Evolutionary conservation across 768 basidiomycete species (phyloP).

Genomic region (Termitomyces sp.): DNA sequence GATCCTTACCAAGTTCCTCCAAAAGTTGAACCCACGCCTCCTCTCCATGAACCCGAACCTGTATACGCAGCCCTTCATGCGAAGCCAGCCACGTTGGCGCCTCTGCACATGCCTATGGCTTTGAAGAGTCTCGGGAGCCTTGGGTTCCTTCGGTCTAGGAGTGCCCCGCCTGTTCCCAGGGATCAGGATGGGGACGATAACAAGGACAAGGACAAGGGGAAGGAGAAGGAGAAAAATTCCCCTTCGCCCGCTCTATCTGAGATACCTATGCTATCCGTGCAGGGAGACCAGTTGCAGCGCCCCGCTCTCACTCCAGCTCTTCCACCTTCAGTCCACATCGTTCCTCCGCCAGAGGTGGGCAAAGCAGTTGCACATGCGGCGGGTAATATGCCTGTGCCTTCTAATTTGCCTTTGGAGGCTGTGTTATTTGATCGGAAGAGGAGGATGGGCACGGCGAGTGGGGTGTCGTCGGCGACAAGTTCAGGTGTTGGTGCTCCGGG

Average conservation of each 20-base stretch:
- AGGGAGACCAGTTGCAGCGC: background rate
- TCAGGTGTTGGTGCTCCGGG: background rate
- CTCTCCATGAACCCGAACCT: background rate
- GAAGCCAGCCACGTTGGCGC: slow-evolving; percentile 13
- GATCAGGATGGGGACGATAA: slow-evolving; percentile 19
- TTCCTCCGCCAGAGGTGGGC: slow-evolving; percentile 10
- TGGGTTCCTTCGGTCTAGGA: slow-evolving; percentile 48
- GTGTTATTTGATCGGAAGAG: slow-evolving; percentile 64
- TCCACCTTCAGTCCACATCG: background rate
- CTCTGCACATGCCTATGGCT: slow-evolving; percentile 34
- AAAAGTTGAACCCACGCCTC: slow-evolving; percentile 15
- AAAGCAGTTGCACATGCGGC: slow-evolving; percentile 18
- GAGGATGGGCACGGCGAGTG: slow-evolving; percentile 27
- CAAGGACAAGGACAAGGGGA: background rate
- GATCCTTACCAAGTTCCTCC: slow-evolving; percentile 36
- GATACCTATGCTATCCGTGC: background rate
- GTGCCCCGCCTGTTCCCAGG: slow-evolving; percentile 53
- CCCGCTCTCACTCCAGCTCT: background rate
- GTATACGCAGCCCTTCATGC: slow-evolving; percentile 1
- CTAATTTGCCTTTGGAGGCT: slow-evolving; percentile 52
- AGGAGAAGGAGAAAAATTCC: background rate
- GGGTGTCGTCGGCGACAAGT: slow-evolving; percentile 6
- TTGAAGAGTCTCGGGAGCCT: slow-evolving; percentile 42
- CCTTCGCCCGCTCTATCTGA: background rate
- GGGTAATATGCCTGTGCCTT: slow-evolving; percentile 38